A percentile compares a stretch with the other conserved stretches of the same genome.
phyloP scores from a whole-genome alignment of 805 yeast genomes.

The Starmerella bombi region DNA sequence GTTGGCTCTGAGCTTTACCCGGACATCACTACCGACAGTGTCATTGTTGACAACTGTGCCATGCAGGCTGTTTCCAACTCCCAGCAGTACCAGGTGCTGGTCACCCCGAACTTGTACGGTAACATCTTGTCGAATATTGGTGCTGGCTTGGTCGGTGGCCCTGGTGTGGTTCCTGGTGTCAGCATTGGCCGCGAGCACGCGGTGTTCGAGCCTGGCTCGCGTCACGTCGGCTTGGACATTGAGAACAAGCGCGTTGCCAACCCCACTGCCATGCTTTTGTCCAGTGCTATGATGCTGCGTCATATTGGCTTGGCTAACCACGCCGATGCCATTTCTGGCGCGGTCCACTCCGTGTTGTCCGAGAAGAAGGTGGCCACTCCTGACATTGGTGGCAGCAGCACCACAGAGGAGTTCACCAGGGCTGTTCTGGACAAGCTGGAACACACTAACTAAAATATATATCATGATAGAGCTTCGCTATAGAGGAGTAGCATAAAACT shows the following conservation, averaged over 20 bases:
- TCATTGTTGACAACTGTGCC: slow-evolving; percentile 96
- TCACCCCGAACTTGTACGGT: slow-evolving; percentile 97
- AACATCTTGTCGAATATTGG: slow-evolving; percentile 95
- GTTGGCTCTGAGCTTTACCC: slow-evolving; percentile 70
- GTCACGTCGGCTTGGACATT: slow-evolving; percentile 97
- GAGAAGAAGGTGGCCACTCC: slow-evolving; percentile 76
- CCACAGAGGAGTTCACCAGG: slow-evolving; percentile 88
- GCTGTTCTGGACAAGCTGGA: slow-evolving; percentile 69
- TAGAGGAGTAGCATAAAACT: too few relatives aligned
- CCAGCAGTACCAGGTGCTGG: slow-evolving; percentile 95
- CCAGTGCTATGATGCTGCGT: slow-evolving; percentile 83
- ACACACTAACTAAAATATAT: slow-evolving; percentile 13
- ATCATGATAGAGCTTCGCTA: too few relatives aligned
- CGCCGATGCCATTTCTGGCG: slow-evolving; percentile 78
- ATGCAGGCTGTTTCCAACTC: slow-evolving; percentile 99
- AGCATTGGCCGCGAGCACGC: slow-evolving; percentile 96
- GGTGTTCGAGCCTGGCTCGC: slow-evolving; percentile 97
- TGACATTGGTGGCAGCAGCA: slow-evolving; percentile 81
- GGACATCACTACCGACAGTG: slow-evolving; percentile 67
- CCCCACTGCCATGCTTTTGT: slow-evolving; percentile 95
- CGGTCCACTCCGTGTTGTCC: slow-evolving; percentile 78
- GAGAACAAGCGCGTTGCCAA: slow-evolving; percentile 90
- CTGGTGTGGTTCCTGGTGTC: slow-evolving; percentile 97
- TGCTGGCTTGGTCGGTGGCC: slow-evolving; percentile 94
- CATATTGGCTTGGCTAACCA: slow-evolving; percentile 78